Evolutionary conservation across 108 stramenopile species (phyloP).

Genomic region (Schizochytrium sp.): DNA sequence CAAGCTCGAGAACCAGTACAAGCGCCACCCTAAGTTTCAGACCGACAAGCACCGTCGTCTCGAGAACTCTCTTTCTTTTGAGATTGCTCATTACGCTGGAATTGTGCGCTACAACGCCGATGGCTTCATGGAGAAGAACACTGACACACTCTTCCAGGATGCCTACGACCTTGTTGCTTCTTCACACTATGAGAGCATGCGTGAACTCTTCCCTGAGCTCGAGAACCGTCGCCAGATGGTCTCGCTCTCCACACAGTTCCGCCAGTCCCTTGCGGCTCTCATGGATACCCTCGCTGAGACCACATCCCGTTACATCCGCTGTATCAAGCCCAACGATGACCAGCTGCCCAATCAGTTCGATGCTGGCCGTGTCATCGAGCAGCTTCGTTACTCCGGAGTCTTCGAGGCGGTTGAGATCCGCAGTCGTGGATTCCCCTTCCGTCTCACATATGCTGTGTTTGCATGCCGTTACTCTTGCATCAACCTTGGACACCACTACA

Average conservation of each 20-base stretch:
- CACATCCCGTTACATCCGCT: slow-evolving; percentile 89
- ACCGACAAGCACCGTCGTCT: slow-evolving; percentile 66
- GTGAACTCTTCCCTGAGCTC: not conserved
- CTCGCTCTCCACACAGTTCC: slow-evolving; percentile 73
- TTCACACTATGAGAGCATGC: slow-evolving; percentile 61
- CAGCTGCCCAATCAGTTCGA: slow-evolving; percentile 84
- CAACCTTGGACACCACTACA: slow-evolving; percentile 53
- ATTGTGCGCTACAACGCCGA: slow-evolving; percentile 87
- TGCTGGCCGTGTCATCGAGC: slow-evolving; percentile 68
- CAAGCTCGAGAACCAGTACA: slow-evolving; percentile 61
- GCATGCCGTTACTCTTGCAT: slow-evolving; percentile 64
- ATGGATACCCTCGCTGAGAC: slow-evolving; percentile 85
- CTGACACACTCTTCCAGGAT: slow-evolving; percentile 83
- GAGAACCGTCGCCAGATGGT: slow-evolving; percentile 16
- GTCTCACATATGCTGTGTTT: slow-evolving; percentile 61
- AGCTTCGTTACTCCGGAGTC: slow-evolving; percentile 67
- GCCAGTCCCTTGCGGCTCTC: slow-evolving; percentile 82
- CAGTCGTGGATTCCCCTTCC: slow-evolving; percentile 67
- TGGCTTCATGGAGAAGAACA: slow-evolving; percentile 88
- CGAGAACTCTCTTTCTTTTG: slow-evolving; percentile 73
- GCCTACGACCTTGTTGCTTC: slow-evolving; percentile 80
- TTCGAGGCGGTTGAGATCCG: slow-evolving; percentile 69
- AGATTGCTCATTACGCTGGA: slow-evolving; percentile 90
- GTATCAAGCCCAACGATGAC: slow-evolving; percentile 90
- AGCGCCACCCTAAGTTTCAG: slow-evolving; percentile 61